Conservation (phyloP, 805 yeast species). For the Danielia reshetovae region DNA sequence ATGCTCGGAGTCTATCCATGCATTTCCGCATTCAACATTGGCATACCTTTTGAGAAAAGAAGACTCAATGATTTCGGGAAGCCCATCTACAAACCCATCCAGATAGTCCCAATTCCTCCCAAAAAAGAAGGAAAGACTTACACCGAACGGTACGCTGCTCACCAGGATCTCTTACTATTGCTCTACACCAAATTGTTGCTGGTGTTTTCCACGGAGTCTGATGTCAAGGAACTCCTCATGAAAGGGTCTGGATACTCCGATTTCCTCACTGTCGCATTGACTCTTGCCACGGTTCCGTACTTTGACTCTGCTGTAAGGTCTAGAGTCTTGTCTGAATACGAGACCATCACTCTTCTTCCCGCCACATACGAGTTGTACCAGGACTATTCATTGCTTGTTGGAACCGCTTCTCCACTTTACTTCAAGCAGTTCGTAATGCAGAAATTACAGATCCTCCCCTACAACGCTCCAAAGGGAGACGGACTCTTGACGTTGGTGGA, state of each 20-base stretch:
- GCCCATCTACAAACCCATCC: constrained; percentile 20
- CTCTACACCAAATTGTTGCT: constrained; percentile 26
- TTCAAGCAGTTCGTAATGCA: constrained; percentile 46
- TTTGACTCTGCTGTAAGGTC: constrained; percentile 13
- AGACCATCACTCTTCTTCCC: constrained; percentile 37
- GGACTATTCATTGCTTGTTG: constrained; percentile 54
- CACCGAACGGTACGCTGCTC: constrained; percentile 15
- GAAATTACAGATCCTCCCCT: constrained; percentile 51
- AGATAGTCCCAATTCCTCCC: constrained; percentile 16
- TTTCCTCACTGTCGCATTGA: constrained; percentile 46
- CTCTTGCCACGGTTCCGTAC: constrained; percentile 35
- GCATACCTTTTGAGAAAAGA: constrained; percentile 63
- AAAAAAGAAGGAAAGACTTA: constrained; percentile 9
- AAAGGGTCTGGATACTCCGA: constrained; percentile 70
- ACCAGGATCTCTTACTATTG: constrained; percentile 22
- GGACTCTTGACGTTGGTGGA: constrained; percentile 78
- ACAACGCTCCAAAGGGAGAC: constrained; percentile 47
- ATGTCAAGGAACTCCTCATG: constrained; percentile 48
- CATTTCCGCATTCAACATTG: constrained; percentile 48
- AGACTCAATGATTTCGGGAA: constrained; percentile 47
- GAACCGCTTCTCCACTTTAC: constrained; percentile 44
- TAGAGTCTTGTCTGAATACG: constrained; percentile 11
- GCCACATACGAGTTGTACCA: constrained; percentile 66
- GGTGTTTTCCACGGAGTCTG: constrained; percentile 41
- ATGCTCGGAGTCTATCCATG: constrained; percentile 69